Conservation (phyloP, 202 grass and related monocot genomes). For the Schoenoplectus tabernaemontani region DNA sequence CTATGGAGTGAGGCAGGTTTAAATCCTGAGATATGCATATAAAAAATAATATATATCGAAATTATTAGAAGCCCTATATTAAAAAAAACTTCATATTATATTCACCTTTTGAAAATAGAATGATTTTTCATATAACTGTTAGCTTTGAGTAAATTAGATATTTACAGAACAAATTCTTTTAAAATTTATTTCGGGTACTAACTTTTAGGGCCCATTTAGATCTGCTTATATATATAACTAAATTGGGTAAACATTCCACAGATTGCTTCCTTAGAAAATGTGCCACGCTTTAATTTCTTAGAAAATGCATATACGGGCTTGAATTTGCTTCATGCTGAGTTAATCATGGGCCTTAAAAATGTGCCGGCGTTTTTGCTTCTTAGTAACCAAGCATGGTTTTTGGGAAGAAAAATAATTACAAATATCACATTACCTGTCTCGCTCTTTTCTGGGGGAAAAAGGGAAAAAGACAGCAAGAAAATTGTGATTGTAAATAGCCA, state of each 20-base stretch:
- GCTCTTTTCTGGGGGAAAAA: no score
- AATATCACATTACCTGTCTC: no score
- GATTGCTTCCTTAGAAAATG: neutral
- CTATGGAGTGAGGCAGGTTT: no score
- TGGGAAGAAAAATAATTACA: neutral
- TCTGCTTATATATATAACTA: neutral
- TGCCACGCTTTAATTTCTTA: no score
- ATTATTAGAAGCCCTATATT: no score
- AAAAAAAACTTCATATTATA: no score
- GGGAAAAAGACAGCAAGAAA: no score
- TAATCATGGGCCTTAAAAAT: neutral
- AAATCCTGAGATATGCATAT: no score
- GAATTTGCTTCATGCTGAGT: neutral
- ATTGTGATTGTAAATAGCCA: neutral
- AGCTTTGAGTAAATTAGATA: neutral
- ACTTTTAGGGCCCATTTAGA: neutral
- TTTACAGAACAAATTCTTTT: neutral
- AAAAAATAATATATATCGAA: no score
- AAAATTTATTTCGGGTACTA: neutral
- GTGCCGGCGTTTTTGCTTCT: neutral
- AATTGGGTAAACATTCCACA: neutral
- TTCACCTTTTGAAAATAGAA: no score
- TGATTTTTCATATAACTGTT: neutral
- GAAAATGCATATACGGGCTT: neutral
- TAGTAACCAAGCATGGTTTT: neutral